A percentile compares a stretch with the other conserved stretches of the same genome.
phyloP scores from a whole-genome alignment of 352 stramenopile species.

The Phytophthora melonis region DNA sequence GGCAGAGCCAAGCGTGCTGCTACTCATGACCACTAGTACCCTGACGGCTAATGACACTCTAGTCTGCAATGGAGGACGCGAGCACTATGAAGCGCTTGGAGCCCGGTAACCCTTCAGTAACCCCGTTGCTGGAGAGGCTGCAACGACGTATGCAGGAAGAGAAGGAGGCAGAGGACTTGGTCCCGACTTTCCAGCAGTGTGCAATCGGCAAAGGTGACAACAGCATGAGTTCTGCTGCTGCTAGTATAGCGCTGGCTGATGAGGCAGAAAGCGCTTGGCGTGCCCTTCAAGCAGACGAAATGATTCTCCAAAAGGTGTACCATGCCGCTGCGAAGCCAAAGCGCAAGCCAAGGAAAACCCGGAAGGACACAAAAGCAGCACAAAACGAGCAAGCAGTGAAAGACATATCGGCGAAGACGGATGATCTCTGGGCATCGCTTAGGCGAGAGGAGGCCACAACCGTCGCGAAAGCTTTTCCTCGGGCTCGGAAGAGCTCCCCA shows the following conservation, averaged over 20 bases:
- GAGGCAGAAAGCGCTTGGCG: constrained; percentile 53
- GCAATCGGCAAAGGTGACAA: not conserved
- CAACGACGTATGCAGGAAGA: constrained; percentile 15
- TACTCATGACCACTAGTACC: not conserved
- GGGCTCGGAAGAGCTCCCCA: constrained; percentile 12
- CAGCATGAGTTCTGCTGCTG: not conserved
- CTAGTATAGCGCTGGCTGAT: constrained; percentile 2
- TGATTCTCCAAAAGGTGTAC: constrained; percentile 35
- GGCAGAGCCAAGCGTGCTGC: not conserved
- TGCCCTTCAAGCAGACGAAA: constrained; percentile 65
- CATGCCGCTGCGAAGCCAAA: constrained; percentile 3
- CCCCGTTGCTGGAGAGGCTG: constrained; percentile 33
- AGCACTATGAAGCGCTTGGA: constrained; percentile 41
- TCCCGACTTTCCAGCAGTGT: constrained; percentile 18
- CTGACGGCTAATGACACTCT: too few species aligned
- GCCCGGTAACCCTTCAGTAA: constrained; percentile 49
- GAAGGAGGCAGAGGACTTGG: constrained; percentile 14
- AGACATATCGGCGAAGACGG: constrained; percentile 47
- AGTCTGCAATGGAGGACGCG: constrained; percentile 42
- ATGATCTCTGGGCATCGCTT: constrained; percentile 45
- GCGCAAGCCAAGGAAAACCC: constrained; percentile 5
- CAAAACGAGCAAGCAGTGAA: not conserved
- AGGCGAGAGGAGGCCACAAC: constrained; percentile 39
- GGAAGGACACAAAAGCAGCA: constrained; percentile 8
- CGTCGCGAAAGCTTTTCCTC: constrained; percentile 39